These are phyloP conservation scores for Penicillium expansum DNA, from an alignment of 2,329 filamentous ascomycete species.

Conservation along the genomic window DNA sequence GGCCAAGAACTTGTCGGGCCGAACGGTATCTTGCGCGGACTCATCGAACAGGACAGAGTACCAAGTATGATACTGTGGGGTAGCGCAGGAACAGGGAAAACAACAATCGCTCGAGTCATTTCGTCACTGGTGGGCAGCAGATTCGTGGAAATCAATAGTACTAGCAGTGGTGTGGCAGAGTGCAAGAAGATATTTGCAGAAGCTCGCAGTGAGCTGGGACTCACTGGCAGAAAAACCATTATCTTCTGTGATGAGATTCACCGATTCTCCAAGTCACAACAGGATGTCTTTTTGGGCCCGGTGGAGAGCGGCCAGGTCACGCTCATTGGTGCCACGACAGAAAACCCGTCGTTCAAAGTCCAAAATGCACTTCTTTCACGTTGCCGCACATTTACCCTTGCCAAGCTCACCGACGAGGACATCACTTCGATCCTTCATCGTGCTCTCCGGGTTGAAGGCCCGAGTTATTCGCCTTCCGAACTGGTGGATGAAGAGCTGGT, in stretches of 20 bases:
- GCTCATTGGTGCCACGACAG: conserved; percentile 90
- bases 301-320: conserved; percentile 90
- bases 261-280: conserved; percentile 84
- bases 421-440: conserved; percentile 70
- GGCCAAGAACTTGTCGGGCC: conserved; percentile 90
- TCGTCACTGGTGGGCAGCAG: conserved; percentile 76
- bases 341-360: conserved; percentile 94
- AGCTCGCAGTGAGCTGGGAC: conserved; percentile 70
- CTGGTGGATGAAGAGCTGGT: conserved; percentile 77
- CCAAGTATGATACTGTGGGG: conserved; percentile 92
- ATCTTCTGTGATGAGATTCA: conserved; percentile 98
- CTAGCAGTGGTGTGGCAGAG: conserved; percentile 80
- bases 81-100: conserved; percentile 50
- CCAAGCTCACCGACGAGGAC: conserved; percentile 69
- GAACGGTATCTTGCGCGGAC: conserved; percentile 74
- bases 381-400: conserved; percentile 85
- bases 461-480: conserved; percentile 46
- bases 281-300: conserved; percentile 90
- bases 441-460: conserved; percentile 65
- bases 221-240: conserved; percentile 89
- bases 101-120: conserved; percentile 82
- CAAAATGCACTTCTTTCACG: conserved; percentile 82
- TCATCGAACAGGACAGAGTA: conserved; percentile 81
- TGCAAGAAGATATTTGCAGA: conserved; percentile 90
- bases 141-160: conserved; percentile 96